Percentiles rank a stretch among this genome's conserved stretches.
These are phyloP conservation scores for Pholiota adiposa DNA, from an alignment of 1,284 basidiomycete genomes.

Conservation along the genomic window DNA sequence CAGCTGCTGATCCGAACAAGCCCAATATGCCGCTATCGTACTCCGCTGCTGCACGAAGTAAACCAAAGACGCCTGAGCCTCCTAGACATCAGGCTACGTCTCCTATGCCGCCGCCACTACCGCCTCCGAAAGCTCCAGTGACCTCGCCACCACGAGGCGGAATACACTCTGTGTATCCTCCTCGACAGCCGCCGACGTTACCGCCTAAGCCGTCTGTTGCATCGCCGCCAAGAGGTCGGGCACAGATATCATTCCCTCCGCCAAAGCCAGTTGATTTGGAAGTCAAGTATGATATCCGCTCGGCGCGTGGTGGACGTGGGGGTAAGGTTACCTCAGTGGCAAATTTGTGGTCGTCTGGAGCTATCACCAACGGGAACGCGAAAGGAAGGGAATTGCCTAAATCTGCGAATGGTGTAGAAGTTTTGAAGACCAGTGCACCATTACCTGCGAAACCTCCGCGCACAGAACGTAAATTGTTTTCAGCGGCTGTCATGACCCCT, in stretches of 20 bases:
- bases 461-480: slow-evolving; percentile 23
- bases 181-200: slow-evolving; percentile 26
- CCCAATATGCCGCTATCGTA: slow-evolving; percentile 17
- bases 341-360: slow-evolving; percentile 68
- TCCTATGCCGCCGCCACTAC: slow-evolving; percentile 10
- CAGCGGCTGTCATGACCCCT: slow-evolving; percentile 25
- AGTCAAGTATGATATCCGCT: slow-evolving; percentile 72
- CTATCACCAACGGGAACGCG: slow-evolving; percentile 23
- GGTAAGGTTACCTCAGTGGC: slow-evolving; percentile 77
- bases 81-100: slow-evolving; percentile 12
- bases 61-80: slow-evolving; percentile 21
- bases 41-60: slow-evolving; percentile 23
- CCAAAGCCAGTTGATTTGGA: slow-evolving; percentile 45
- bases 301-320: slow-evolving; percentile 77
- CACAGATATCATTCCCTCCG: slow-evolving; percentile 35
- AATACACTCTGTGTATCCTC: slow-evolving; percentile 34
- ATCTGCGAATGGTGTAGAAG: slow-evolving; percentile 7
- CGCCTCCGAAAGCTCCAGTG: slow-evolving; percentile 17
- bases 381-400: slow-evolving; percentile 13
- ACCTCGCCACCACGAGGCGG: slow-evolving; percentile 22
- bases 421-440: neutral
- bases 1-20: slow-evolving; percentile 4
- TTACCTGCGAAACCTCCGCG: slow-evolving; percentile 12
- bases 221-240: slow-evolving; percentile 22
- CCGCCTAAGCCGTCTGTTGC: slow-evolving; percentile 15